Evolutionary conservation across 192 early-diverging fungal species (phyloP).

Genomic region (Glomus cerebriforme): DNA sequence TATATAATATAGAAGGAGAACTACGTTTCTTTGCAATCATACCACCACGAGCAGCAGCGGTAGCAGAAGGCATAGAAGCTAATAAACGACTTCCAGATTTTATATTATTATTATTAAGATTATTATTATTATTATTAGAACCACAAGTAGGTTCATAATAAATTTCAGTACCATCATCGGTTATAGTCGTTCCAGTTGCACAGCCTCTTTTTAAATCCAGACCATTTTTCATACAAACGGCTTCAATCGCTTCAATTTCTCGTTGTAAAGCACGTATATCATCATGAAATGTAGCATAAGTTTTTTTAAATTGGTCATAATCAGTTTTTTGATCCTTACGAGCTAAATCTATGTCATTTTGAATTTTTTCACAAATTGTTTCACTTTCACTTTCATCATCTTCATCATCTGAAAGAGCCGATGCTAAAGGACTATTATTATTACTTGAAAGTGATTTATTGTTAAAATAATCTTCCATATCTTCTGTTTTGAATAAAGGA

Average conservation of each 20-base stretch:
- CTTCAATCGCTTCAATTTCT: constrained; percentile 25
- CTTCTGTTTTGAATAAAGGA: background rate
- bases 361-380: constrained; percentile 6
- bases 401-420: background rate
- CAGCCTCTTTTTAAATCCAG: background rate
- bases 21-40: background rate
- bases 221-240: background rate
- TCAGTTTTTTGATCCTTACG: constrained; percentile 11
- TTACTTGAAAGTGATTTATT: background rate
- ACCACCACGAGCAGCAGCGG: background rate
- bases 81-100: background rate
- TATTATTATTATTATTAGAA: background rate
- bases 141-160: background rate
- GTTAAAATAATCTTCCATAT: background rate
- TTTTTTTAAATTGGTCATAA: constrained; percentile 15
- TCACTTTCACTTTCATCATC: background rate
- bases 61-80: background rate
- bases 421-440: no score
- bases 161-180: background rate
- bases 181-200: background rate
- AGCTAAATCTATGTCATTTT: constrained; percentile 6
- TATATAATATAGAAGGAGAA: background rate
- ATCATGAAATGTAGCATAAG: background rate
- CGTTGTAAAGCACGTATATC: constrained; percentile 30
- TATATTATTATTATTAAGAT: background rate